Percentiles rank a stretch among this genome's conserved stretches.
These are phyloP conservation scores for Cyberlindnera xylosilytica DNA, from an alignment of 805 yeast genomes.

Conservation along the genomic window DNA sequence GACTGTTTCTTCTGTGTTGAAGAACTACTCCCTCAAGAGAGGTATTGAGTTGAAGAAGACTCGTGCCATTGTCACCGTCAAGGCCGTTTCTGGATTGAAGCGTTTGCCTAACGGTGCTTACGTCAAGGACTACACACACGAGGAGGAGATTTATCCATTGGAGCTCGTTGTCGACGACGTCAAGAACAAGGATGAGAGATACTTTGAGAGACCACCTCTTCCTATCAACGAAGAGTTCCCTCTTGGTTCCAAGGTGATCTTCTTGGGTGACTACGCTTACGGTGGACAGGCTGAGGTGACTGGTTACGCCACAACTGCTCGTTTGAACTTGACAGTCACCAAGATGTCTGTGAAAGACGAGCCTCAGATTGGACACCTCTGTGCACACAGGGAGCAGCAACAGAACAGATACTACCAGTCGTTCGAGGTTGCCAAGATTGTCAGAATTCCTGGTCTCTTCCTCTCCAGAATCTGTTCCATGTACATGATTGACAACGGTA, in stretches of 20 bases:
- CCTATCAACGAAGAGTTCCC: conserved; percentile 87
- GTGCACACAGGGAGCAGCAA: conserved; percentile 55
- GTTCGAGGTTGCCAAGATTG: conserved; percentile 54
- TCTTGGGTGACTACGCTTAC: conserved; percentile 82
- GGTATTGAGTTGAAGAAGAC: conserved; percentile 61
- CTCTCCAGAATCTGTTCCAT: conserved; percentile 78
- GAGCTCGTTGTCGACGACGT: conserved; percentile 79
- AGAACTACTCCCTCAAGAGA: conserved; percentile 44
- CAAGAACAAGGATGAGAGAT: conserved; percentile 70
- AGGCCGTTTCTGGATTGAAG: conserved; percentile 71
- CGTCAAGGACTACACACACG: conserved; percentile 62
- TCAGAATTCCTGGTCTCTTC: conserved; percentile 59
- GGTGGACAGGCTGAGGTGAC: conserved; percentile 73
- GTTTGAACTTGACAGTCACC: conserved; percentile 52
- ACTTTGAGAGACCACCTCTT: conserved; percentile 63
- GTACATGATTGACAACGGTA: conserved; percentile 54
- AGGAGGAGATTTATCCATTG: conserved; percentile 61
- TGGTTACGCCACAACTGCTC: conserved; percentile 49
- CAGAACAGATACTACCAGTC: conserved; percentile 63
- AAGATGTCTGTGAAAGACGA: conserved; percentile 47
- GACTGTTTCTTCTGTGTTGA: conserved; percentile 36
- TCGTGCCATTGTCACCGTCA: conserved; percentile 63
- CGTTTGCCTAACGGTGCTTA: conserved; percentile 72
- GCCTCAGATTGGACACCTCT: conserved; percentile 60
- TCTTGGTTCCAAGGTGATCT: conserved; percentile 62